Conservation (phyloP, 352 stramenopile genomes). For the Thalassiosira exigua region DNA sequence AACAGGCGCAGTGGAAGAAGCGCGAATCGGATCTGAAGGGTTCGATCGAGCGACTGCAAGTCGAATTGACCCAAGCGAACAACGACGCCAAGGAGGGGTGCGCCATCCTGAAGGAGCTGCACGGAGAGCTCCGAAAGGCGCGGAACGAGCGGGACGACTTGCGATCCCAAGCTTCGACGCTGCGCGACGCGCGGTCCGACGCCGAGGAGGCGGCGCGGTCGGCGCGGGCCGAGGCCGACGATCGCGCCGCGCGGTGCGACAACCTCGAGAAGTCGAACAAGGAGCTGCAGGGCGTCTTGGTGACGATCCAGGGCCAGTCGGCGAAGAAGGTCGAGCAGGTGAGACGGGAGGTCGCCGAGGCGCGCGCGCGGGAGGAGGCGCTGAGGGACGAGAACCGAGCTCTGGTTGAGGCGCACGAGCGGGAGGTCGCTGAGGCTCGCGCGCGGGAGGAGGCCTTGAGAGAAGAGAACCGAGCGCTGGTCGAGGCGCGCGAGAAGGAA, state of each 20-base stretch:
- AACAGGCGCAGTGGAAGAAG: neutral
- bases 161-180: no score
- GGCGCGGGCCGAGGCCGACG: neutral
- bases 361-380: conserved; percentile 23
- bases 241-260: conserved; percentile 8
- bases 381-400: conserved; percentile 10
- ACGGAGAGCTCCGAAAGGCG: conserved; percentile 15
- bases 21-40: conserved; percentile 5
- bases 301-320: conserved; percentile 24
- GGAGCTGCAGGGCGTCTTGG: conserved; percentile 22
- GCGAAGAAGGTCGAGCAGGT: conserved; percentile 24
- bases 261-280: conserved; percentile 25
- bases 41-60: conserved; percentile 22
- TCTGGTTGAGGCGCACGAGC: no score
- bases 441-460: conserved; percentile 24
- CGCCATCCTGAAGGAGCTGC: conserved; percentile 35
- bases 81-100: conserved; percentile 39
- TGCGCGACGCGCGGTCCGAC: no score
- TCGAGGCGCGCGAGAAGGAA: no score
- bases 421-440: conserved; percentile 7
- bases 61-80: conserved; percentile 25
- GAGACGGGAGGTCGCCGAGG: conserved; percentile 12
- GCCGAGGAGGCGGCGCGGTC: no score
- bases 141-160: conserved; percentile 21
- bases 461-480: conserved; percentile 10